A percentile compares a stretch with the other conserved stretches of the same genome.
Evolutionary conservation across 495 filamentous ascomycete genomes (phyloP).

Genomic region (Hamigera avellanea): DNA sequence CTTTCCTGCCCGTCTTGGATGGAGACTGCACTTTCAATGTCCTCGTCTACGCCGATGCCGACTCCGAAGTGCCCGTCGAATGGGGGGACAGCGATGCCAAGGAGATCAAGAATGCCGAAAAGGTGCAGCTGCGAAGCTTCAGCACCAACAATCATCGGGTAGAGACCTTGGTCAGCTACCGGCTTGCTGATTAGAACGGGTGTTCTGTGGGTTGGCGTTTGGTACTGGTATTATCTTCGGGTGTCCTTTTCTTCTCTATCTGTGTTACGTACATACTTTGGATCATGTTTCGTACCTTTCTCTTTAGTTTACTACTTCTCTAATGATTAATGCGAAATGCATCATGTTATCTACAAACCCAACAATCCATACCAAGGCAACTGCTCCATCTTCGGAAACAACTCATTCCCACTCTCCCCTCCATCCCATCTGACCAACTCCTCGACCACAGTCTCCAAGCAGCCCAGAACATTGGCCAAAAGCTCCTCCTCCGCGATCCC

Average conservation of each 20-base stretch:
- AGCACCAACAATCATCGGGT: slow-evolving; percentile 89
- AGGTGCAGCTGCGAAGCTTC: slow-evolving; percentile 89
- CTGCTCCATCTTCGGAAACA: slow-evolving; percentile 18
- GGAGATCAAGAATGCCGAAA: slow-evolving; percentile 92
- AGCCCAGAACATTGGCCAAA: slow-evolving; percentile 13
- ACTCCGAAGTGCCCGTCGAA: slow-evolving; percentile 93
- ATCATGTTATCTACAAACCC: background rate
- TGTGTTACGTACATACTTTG: background rate
- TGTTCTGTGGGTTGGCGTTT: slow-evolving; percentile 22
- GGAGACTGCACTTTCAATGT: slow-evolving; percentile 98
- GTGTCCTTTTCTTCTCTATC: background rate
- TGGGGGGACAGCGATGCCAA: slow-evolving; percentile 99
- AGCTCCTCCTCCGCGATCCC: slow-evolving; percentile 14
- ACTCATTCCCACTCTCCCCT: slow-evolving; percentile 20
- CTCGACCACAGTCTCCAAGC: slow-evolving; percentile 19
- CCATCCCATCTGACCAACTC: slow-evolving; percentile 29
- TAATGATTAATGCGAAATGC: slow-evolving; percentile 1
- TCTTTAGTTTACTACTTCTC: background rate
- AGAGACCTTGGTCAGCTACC: slow-evolving; percentile 89
- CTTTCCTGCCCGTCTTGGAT: slow-evolving; percentile 85
- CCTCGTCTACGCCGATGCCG: slow-evolving; percentile 91
- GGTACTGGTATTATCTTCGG: slow-evolving; percentile 3
- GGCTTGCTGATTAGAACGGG: slow-evolving; percentile 34
- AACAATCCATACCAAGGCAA: slow-evolving; percentile 30
- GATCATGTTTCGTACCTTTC: background rate